Percentiles rank a stretch among this genome's conserved stretches.
These are phyloP conservation scores for Bruguiera gymnorhiza DNA, from an alignment of 345 rosid genomes.

Conservation along the genomic window DNA sequence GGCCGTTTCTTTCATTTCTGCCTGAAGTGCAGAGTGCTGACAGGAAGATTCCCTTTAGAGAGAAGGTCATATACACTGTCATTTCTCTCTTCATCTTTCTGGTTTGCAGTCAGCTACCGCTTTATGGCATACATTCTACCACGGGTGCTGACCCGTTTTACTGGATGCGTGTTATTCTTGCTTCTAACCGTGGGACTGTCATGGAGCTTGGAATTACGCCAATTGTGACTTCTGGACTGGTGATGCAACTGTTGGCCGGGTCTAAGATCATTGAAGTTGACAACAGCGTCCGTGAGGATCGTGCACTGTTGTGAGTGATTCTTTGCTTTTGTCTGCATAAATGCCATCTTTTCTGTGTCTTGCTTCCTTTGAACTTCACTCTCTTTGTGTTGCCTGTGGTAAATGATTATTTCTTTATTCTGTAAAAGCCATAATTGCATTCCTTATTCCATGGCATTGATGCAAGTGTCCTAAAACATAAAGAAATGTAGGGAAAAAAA, in stretches of 20 bases:
- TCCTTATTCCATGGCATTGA: no score
- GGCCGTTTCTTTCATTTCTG: slow-evolving; percentile 48
- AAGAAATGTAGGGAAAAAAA: no score
- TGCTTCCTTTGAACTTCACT: no score
- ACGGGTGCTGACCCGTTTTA: slow-evolving; percentile 73
- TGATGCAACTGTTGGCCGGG: slow-evolving; percentile 72
- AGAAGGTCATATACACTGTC: slow-evolving; percentile 57
- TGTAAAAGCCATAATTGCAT: no score
- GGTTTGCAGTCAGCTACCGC: slow-evolving; percentile 75
- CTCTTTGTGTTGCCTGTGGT: no score
- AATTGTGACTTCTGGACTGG: slow-evolving; percentile 64
- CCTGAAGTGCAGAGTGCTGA: slow-evolving; percentile 67
- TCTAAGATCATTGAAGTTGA: slow-evolving; percentile 74
- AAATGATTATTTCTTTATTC: no score
- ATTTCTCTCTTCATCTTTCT: slow-evolving; percentile 59
- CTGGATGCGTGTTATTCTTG: slow-evolving; percentile 81
- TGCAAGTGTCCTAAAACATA: no score
- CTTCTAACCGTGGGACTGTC: slow-evolving; percentile 69
- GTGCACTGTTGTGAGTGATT: slow-evolving; percentile 54
- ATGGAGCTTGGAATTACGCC: slow-evolving; percentile 82
- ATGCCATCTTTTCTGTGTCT: no score
- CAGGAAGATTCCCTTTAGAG: slow-evolving; percentile 63
- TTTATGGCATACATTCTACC: slow-evolving; percentile 66
- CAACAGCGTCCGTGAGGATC: slow-evolving; percentile 70
- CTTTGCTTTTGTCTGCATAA: background rate